phyloP scores from a whole-genome alignment of 768 basidiomycete species.

The Paxillus ammoniavirescens region DNA sequence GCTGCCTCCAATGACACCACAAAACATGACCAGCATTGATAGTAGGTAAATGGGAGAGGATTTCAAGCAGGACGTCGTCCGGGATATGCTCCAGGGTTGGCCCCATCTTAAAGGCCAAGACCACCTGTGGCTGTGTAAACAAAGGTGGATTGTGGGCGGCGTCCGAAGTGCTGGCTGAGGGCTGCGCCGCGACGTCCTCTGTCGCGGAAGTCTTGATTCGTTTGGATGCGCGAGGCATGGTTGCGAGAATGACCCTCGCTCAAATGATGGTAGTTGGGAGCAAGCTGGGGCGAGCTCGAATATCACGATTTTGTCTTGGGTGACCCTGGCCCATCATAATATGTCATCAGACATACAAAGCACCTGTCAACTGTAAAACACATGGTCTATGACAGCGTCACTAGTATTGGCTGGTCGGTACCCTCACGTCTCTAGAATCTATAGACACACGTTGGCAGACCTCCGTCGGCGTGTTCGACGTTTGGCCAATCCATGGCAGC shows the following conservation, averaged over 20 bases:
- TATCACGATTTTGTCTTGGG: too few relatives aligned
- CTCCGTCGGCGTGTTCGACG: too few relatives aligned
- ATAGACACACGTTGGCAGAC: too few relatives aligned
- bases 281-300: too few relatives aligned
- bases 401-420: too few relatives aligned
- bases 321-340: too few relatives aligned
- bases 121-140: background rate
- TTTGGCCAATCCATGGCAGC: too few relatives aligned
- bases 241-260: background rate
- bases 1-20: background rate
- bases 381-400: too few relatives aligned
- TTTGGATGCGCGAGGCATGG: background rate
- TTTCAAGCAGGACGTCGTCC: conserved; percentile 11
- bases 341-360: too few relatives aligned
- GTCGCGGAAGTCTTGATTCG: background rate
- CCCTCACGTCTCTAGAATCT: too few relatives aligned
- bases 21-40: background rate
- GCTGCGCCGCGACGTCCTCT: background rate
- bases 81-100: conserved; percentile 8
- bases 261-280: too few relatives aligned
- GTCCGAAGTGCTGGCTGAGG: background rate
- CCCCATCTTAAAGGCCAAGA: background rate
- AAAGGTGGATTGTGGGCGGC: background rate
- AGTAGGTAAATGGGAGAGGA: conserved; percentile 10
- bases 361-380: too few relatives aligned